A percentile compares a stretch with the other conserved stretches of the same genome.
These are phyloP conservation scores for Tylopilus felleus DNA, from an alignment of 768 basidiomycete genomes.

Conservation along the genomic window DNA sequence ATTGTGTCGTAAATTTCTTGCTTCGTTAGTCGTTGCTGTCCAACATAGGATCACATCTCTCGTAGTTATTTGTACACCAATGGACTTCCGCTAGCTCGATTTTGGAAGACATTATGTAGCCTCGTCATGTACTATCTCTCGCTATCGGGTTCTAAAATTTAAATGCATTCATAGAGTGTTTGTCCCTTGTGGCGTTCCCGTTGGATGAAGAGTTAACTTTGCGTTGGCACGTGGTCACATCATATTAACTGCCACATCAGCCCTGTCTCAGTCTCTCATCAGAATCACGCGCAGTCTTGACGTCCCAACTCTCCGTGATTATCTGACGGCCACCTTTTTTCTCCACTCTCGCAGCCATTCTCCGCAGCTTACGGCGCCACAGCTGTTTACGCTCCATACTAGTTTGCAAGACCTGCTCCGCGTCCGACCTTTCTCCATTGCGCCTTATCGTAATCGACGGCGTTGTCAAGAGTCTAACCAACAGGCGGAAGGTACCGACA, in stretches of 20 bases:
- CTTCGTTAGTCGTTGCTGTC: conserved; percentile 19
- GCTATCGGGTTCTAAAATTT: conserved; percentile 14
- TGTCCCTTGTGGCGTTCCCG: conserved; percentile 5
- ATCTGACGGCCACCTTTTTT: not conserved
- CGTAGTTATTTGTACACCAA: conserved; percentile 33
- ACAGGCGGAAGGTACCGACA: not conserved
- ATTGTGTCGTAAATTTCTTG: conserved; percentile 21
- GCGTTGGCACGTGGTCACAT: conserved; percentile 3
- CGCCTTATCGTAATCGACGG: conserved; percentile 23
- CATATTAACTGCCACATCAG: not conserved
- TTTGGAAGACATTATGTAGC: conserved; percentile 32
- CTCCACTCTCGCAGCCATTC: not conserved
- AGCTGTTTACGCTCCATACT: not conserved
- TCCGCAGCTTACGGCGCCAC: conserved; percentile 7
- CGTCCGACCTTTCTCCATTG: conserved; percentile 17
- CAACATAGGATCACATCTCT: conserved; percentile 23
- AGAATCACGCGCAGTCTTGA: not conserved
- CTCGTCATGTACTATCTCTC: conserved; percentile 24
- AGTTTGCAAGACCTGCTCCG: not conserved
- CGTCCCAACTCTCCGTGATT: not conserved
- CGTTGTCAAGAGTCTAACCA: conserved; percentile 4
- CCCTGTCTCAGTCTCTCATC: conserved; percentile 5
- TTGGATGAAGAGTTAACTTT: conserved; percentile 9
- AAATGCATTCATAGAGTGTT: conserved; percentile 19
- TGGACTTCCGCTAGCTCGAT: conserved; percentile 23